Conservation (phyloP, 2,329 filamentous ascomycete species). For the Penicillium capsulatum region DNA sequence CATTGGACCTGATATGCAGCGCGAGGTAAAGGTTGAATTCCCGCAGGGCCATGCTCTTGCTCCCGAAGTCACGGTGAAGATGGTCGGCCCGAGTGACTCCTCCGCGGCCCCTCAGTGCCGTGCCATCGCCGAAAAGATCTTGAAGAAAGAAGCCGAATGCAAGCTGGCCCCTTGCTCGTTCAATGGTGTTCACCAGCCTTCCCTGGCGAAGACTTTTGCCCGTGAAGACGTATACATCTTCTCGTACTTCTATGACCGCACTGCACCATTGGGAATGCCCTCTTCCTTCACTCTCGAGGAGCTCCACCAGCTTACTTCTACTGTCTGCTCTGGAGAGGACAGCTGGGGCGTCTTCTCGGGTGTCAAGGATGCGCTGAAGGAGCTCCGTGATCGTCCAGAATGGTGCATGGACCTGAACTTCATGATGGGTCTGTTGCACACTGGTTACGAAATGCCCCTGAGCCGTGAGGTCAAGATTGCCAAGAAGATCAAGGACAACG, state of each 20-base stretch:
- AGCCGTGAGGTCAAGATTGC: conserved; percentile 95
- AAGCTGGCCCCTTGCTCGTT: conserved; percentile 90
- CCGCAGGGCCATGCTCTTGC: conserved; percentile 63
- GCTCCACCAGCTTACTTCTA: conserved; percentile 76
- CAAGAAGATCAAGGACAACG: conserved; percentile 97
- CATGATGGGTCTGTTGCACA: conserved; percentile 88
- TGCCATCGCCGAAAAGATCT: conserved; percentile 79
- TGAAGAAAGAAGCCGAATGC: conserved; percentile 82
- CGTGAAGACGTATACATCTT: conserved; percentile 93
- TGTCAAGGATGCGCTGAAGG: conserved; percentile 71
- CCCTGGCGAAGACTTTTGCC: conserved; percentile 84
- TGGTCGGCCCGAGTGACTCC: conserved; percentile 70
- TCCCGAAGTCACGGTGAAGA: conserved; percentile 66
- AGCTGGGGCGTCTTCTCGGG: conserved; percentile 77
- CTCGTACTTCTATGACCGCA: conserved; percentile 97
- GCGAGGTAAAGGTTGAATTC: conserved; percentile 68
- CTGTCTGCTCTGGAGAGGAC: conserved; percentile 74
- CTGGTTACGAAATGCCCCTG: conserved; percentile 96
- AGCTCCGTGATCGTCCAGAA: conserved; percentile 78
- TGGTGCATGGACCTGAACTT: conserved; percentile 95
- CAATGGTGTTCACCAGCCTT: conserved; percentile 93
- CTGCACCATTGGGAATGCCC: conserved; percentile 92
- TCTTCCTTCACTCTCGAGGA: conserved; percentile 91
- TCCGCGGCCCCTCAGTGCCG: conserved; percentile 83
- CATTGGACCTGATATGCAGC: conserved; percentile 73